Base-by-base conservation (phyloP, 352 stramenopile genomes). In the Pythium utonaiense region DNA sequence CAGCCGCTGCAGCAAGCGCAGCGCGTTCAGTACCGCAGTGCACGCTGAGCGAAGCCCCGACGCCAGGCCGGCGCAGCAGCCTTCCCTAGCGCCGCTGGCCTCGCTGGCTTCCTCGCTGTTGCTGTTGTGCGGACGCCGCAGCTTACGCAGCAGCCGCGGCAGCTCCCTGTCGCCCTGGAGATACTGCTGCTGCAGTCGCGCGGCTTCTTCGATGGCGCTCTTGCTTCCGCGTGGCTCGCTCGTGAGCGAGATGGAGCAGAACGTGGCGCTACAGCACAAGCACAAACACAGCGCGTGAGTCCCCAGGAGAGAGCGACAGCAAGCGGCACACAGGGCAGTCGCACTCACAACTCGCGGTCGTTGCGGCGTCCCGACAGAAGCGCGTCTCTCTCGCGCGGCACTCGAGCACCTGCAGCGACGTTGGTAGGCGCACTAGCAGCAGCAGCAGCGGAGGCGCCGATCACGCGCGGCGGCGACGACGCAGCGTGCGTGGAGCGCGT, bases 201-300 rank as follows among this genome's bases (percentile, higher is more conserved):
- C 48, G 13, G 73, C 44, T 36, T 78, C 71, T 13, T 84, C 78
- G 31, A 74, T 53, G 10, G 70, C 62, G 62, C 67, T 78, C 24
- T 64, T 62, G 51, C 71, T 83, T 22, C 57, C 54, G 27, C 71
- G 72, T 42, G 64, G 65, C 22, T 86, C 75, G 55, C 77, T 88
- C 14, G 73, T 75, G 19, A 87, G 53, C 10, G 74, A 86, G 41
- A 88, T 88, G 50, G 78, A 84, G 66, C 70, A 83, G 57, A 90
- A 87, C 41, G 71, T 81, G 8, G 66, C 62, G 53, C 75, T 88
- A 12, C 13, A 22, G 12, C 6, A 22, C 16, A 47, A n/a, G n/a
- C n/a, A n/a, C 3, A 31, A 10, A 45, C 28, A 30, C 24, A 44
- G n/a, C 53, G 17, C 22, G n/a, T n/a, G n/a, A n/a, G n/a, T n/a